Base-by-base conservation (phyloP, 2,329 filamentous ascomycete species). In the Scedosporium boydii region DNA sequence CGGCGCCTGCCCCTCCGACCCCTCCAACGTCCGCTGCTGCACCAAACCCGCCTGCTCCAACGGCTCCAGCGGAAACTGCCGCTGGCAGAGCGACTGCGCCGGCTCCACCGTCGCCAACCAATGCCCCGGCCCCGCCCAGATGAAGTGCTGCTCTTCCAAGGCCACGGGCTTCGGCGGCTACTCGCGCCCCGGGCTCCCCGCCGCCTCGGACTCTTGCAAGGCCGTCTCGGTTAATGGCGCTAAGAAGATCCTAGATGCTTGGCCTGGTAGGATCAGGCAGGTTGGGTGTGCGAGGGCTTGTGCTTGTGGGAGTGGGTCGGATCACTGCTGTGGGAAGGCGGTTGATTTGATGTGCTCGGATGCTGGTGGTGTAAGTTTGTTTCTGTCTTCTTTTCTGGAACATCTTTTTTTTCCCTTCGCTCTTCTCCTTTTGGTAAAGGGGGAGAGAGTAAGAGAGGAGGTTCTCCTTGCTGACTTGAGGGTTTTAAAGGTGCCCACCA, bases 11-110 rank as follows among this genome's bases (percentile, higher is more conserved):
- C 75, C 76, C 4, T 65, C 68, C 21, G 75, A 77, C 64, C 64
- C 72, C 1, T 66, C 67, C 62, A 67, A 73, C 68, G 68, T 79
- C 60, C 73, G 74, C 63, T 79, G 76, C 71, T 79, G 77, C 69
- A 73, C 70, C 66, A 78, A 78, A 64, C 64, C 74, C 3, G 60
- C 64, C 2, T 79, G 77, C 65, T 68, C 67, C 51, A 69, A 66
- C 62, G 69, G 70, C 21, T 57, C 63, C 41, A 62, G 58, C 3
- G 75, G 74, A 55, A 74, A 74, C 67, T 77, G 75, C 63, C 71
- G 72, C 63, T 78, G 72, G 73, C 61, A 65, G 1, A 73, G 70
- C 34, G 73, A 77, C 68, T 78, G 75, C 63, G 70, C 64, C 26
- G 74, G 74, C 56, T 68, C 64, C 26, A 65, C 66, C 12, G 63